Evolutionary conservation across 768 basidiomycete genomes (phyloP), one percentile per base, ranked within the genome.

Genomic region (Suillus subaureus): DNA sequence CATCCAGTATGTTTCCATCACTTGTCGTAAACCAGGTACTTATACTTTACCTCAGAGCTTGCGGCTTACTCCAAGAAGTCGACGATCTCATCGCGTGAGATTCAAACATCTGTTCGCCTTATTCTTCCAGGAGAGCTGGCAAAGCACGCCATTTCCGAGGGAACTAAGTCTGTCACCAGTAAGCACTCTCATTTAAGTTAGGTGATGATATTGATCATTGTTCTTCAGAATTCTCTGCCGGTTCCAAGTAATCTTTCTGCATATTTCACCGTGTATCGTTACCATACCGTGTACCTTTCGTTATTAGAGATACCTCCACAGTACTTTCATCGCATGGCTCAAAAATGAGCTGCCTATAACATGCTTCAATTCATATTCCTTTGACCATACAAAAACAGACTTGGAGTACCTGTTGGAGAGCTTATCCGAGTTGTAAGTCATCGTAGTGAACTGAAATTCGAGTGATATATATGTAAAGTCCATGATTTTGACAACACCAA

Each of bases 41-140:
- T 33, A 62, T 37, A 28, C 3, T 9, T 16, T n/a, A 21, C 65
- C 2, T 5, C 66, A 89, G 87, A 92, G 79, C 89, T 94, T 69
- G 92, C 92, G 8, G 85, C 89, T 7, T 93, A 94, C 80, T 91
- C 92, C 68, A 92, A 93, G 86, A 92, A 92, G 82, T 93, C 92
- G 4, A 94, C 92, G 18, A 93, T 94, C 77, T 93, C 93, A n/a
- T 93, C 91, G 51, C 90, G 92, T 61, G 92, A 94, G 79, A 94
- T 94, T 74, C 92, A 94, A 80, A 94, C 92, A 1, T 83, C 87
- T 42, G 93, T 94, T 45, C 86, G 92, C 64, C 82, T 93, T 68
- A 93, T 94, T 75, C 85, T 94, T 42, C 91, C 92, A 62, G 92
- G 91, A 80, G 92, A 93, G 77, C 84, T 94, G 54, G 89, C 91